Percentiles rank a stretch among this genome's conserved stretches.
These are phyloP conservation scores for Microcyclospora tardicrescens DNA, from an alignment of 2,329 filamentous ascomycete genomes.

Conservation along the genomic window DNA sequence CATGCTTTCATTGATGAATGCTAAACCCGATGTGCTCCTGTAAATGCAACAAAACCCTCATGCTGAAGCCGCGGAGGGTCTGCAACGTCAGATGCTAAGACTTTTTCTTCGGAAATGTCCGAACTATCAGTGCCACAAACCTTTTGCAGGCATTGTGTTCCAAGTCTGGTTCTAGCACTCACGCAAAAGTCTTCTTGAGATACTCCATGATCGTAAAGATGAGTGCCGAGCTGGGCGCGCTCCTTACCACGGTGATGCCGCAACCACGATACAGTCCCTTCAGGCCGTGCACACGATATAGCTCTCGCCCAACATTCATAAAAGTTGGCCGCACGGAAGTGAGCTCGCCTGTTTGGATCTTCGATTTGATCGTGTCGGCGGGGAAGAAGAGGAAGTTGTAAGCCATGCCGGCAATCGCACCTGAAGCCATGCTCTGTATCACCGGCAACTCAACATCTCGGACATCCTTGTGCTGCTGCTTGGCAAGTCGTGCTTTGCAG, in stretches of 20 bases:
- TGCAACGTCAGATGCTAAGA: too few species aligned
- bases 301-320: conserved; percentile 51
- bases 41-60: too few species aligned
- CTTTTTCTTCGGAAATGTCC: too few species aligned
- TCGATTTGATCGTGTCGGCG: conserved; percentile 91
- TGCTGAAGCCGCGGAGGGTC: too few species aligned
- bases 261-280: conserved; percentile 85
- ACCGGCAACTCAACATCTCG: conserved; percentile 45
- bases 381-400: conserved; percentile 98
- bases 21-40: too few species aligned
- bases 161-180: not conserved
- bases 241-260: conserved; percentile 77
- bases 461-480: conserved; percentile 28
- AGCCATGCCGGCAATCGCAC: conserved; percentile 75
- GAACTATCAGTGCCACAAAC: too few species aligned
- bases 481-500: conserved; percentile 40
- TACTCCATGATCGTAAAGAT: conserved; percentile 95
- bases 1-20: too few species aligned
- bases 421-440: conserved; percentile 77
- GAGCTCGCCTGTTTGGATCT: conserved; percentile 77
- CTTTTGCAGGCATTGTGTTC: too few species aligned
- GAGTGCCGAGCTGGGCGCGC: conserved; percentile 90
- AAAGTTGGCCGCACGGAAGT: conserved; percentile 50
- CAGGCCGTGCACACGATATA: conserved; percentile 76
- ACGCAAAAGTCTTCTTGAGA: conserved; percentile 52